A percentile compares a stretch with the other conserved stretches of the same genome.
These are phyloP conservation scores for Epichloe elymi DNA, from an alignment of 2,329 filamentous ascomycete species.

Conservation along the genomic window DNA sequence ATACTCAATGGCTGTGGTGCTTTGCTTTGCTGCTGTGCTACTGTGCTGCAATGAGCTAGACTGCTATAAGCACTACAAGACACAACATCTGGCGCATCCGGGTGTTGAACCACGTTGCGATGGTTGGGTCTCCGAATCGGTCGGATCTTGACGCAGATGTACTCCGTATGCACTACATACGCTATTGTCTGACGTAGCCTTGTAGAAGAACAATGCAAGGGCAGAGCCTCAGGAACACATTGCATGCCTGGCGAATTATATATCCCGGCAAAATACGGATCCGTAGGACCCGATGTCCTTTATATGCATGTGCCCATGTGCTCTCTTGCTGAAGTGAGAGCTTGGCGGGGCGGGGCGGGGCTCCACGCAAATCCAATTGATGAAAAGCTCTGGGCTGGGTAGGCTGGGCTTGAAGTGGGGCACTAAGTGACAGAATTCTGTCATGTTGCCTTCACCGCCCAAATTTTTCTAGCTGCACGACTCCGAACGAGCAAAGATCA, in stretches of 20 bases:
- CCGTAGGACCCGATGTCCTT: too few species aligned
- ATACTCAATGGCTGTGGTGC: background rate
- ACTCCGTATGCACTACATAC: too few species aligned
- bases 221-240: too few species aligned
- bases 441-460: constrained; percentile 12
- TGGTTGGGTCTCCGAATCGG: too few species aligned
- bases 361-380: background rate
- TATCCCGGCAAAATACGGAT: too few species aligned
- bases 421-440: constrained; percentile 9
- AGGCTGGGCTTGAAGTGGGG: constrained; percentile 2
- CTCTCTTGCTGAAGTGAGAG: background rate
- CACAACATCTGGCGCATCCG: background rate
- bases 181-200: background rate
- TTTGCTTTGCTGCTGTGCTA: background rate
- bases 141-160: too few species aligned
- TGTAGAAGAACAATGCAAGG: background rate
- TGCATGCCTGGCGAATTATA: too few species aligned
- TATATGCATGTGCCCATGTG: background rate
- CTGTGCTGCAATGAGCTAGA: background rate
- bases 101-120: background rate
- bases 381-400: background rate
- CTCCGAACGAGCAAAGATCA: background rate
- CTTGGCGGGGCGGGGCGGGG: background rate
- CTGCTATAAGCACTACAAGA: background rate
- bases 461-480: constrained; percentile 11